Base-by-base conservation (phyloP, 148 eudicot species). In the Agrostemma githago region DNA sequence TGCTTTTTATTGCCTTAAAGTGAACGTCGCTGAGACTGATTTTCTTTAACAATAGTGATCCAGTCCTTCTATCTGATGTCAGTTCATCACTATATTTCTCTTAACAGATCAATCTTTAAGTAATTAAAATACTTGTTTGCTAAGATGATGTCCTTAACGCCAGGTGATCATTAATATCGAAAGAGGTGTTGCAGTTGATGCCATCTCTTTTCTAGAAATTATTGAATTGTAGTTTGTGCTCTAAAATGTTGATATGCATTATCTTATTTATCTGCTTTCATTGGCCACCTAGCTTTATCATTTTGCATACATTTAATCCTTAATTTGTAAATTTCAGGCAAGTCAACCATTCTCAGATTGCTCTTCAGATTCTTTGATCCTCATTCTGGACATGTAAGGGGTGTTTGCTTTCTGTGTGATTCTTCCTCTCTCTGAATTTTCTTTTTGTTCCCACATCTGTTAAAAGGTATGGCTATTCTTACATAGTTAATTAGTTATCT, bases 291-390 rank as follows among this genome's bases (percentile, higher is more conserved):
- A 57, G 72, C 58, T 6, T 6, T 62, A 8, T 43, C 19, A 46
- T 42, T 62, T 41, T 20, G 10, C 56, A 26, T 44, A 5, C 51
- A 14, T 60, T 14, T 62, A 16, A n/a, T 4, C 74, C 69, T 70
- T 48, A 63, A 43, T 71, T 53, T 73, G 54, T 69, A 26, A 71
- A 12, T 68, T 83, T 82, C 89, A 93, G 98, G 98, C 14, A 93
- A 93, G 80, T 93, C 98, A 6, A 93, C 98, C 70, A 87, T 91
- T 82, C 85, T 93, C 51, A 84, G 98, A 84, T 76, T 93, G 90
- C 89, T 93, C 74, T 93, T 91, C 88, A 89, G 98, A 84, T 91
- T 93, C 79, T 93, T 88, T 77, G 96, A 93, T 82, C 70, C 88
- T 60, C 89, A 91, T 76, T 75, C 87, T 68, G 98, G 98, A 79